Base-by-base conservation (phyloP, 305 asterid genomes). In the Nicotiana rustica region DNA sequence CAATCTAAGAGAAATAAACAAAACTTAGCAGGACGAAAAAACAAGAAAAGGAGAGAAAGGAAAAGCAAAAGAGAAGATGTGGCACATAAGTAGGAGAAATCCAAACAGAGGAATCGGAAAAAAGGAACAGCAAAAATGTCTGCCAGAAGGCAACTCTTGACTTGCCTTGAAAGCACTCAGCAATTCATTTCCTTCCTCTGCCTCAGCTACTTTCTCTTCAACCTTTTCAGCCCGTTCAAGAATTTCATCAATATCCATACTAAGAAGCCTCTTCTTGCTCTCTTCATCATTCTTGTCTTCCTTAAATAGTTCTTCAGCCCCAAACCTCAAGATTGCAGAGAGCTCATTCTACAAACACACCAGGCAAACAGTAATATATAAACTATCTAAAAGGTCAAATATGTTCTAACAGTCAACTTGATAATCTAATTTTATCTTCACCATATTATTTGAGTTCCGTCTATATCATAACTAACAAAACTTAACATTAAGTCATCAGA, bases 191-290 rank as follows among this genome's bases (percentile, higher is more conserved):
- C 96, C 99, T 87, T 90, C 91, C 91, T 94, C 99, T 68, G 82
- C 92, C 85, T 86, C 93, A 65, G 94, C 85, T 80, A 68, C 91
- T 88, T 93, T 95, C 33, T 91, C 97, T 90, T 97, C 99, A 83
- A 97, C 99, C 90, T 97, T 97, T 88, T 97, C 99, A 66, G 99
- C 99, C 87, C 99, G 93, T 85, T 97, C 99, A 87, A 97, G 99
- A 88, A 97, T 95, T 88, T 97, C 99, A 87, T 97, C 99, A 85
- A 97, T 95, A 85, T 94, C 97, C 97, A 97, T 90, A 85, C 96
- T 92, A 62, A 97, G 95, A 88, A 97, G 97, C 91, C 93, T 90
- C 85, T 90, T 95, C 89, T 97, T 97, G 92, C 94, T 95, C 87
- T 97, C 99, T 88, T 97, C 99, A 0, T 95, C 99, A 87, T 92